A percentile compares a stretch with the other conserved stretches of the same genome.
Conservation (phyloP, 495 filamentous ascomycete species). For the Penicillium cataractarum region DNA sequence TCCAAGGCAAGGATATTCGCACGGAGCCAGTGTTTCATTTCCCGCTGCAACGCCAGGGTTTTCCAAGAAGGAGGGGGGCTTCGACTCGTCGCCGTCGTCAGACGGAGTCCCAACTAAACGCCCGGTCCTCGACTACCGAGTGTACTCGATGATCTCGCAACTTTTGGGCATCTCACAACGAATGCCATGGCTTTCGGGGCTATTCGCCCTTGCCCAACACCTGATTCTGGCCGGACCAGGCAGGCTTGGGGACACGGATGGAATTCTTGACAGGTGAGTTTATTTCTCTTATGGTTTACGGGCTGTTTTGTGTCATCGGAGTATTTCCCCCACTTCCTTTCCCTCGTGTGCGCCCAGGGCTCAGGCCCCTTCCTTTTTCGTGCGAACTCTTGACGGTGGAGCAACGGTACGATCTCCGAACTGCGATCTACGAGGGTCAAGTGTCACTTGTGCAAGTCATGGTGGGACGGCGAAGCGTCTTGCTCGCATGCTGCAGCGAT, state of each 20-base stretch:
- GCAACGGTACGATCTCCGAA: constrained; percentile 43
- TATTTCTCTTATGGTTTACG: constrained; percentile 24
- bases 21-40: constrained; percentile 30
- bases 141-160: constrained; percentile 70
- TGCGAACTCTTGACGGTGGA: constrained; percentile 37
- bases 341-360: constrained; percentile 28
- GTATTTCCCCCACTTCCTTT: constrained; percentile 29
- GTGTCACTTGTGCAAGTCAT: constrained; percentile 35
- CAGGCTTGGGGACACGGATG: constrained; percentile 70
- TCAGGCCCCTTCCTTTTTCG: constrained; percentile 25
- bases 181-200: constrained; percentile 85
- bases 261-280: constrained; percentile 88
- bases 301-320: constrained; percentile 9
- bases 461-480: constrained; percentile 38
- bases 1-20: constrained; percentile 25
- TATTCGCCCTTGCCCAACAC: constrained; percentile 73
- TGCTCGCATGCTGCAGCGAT: constrained; percentile 66
- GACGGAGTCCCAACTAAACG: constrained; percentile 56
- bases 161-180: constrained; percentile 70
- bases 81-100: constrained; percentile 46
- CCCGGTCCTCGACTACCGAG: constrained; percentile 73
- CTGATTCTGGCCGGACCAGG: constrained; percentile 71
- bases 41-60: constrained; percentile 30
- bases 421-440: constrained; percentile 43
- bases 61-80: constrained; percentile 16